Percentiles rank a stretch among this genome's conserved stretches.
Evolutionary conservation across 1,284 basidiomycete genomes (phyloP).

Genomic region (Malassezia pachydermatis): DNA sequence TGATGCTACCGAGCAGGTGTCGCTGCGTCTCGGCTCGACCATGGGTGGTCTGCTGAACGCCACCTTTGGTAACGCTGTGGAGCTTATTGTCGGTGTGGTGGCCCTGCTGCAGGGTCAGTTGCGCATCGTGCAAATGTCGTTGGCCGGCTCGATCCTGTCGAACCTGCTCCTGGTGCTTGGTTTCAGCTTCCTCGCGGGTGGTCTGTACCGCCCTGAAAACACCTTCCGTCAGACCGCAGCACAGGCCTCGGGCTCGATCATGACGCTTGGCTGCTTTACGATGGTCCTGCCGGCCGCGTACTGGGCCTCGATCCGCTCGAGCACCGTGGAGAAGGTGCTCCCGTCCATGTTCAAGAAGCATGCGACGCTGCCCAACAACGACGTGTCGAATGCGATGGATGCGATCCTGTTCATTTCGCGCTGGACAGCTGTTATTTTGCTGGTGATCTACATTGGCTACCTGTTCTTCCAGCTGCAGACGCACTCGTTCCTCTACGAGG

Average conservation of each 20-base stretch:
- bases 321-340: slow-evolving; percentile 31
- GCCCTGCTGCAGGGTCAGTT: slow-evolving; percentile 63
- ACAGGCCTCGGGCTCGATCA: slow-evolving; percentile 52
- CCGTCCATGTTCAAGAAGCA: slow-evolving; percentile 25
- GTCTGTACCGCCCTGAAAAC: slow-evolving; percentile 38
- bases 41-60: slow-evolving; percentile 45
- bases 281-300: slow-evolving; percentile 86
- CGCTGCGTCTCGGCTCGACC: slow-evolving; percentile 38
- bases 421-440: slow-evolving; percentile 53
- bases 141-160: slow-evolving; percentile 43
- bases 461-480: slow-evolving; percentile 47
- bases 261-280: slow-evolving; percentile 80
- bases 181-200: slow-evolving; percentile 44
- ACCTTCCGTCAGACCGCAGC: slow-evolving; percentile 45
- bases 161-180: slow-evolving; percentile 46
- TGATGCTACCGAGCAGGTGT: slow-evolving; percentile 44
- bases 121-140: slow-evolving; percentile 42
- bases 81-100: slow-evolving; percentile 54
- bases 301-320: slow-evolving; percentile 46
- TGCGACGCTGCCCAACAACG: slow-evolving; percentile 16
- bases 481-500: slow-evolving; percentile 42
- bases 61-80: slow-evolving; percentile 47
- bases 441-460: slow-evolving; percentile 71
- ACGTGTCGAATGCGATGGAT: slow-evolving; percentile 11
- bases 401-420: slow-evolving; percentile 45